These are phyloP conservation scores for Mortierella polycephala DNA, from an alignment of 371 early-diverging fungal species.

Conservation along the genomic window DNA sequence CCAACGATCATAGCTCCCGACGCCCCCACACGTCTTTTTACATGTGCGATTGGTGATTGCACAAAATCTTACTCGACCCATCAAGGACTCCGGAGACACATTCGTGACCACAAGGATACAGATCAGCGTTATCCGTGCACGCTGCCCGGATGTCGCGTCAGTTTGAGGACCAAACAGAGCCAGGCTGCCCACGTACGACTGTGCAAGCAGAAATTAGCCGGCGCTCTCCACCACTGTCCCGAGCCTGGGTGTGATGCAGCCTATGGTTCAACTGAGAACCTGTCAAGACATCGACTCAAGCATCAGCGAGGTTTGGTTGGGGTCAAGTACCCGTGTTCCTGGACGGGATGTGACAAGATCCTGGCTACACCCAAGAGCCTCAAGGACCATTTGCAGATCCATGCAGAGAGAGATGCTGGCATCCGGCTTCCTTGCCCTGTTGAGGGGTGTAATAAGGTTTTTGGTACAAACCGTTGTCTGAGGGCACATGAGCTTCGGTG, in stretches of 20 bases:
- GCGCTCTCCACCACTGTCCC: conserved; percentile 20
- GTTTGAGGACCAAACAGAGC: conserved; percentile 29
- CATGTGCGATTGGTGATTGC: conserved; percentile 35
- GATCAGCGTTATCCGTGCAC: conserved; percentile 29
- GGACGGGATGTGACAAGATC: conserved; percentile 38
- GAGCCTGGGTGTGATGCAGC: conserved; percentile 29
- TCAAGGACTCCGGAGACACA: conserved; percentile 35
- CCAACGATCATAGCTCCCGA: conserved; percentile 2
- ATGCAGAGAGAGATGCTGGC: conserved; percentile 42
- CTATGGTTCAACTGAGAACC: conserved; percentile 26
- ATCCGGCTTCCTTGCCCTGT: conserved; percentile 38
- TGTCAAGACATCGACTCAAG: conserved; percentile 33
- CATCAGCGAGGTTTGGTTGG: conserved; percentile 31
- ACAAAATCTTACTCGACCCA: conserved; percentile 30
- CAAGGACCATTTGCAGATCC: conserved; percentile 48
- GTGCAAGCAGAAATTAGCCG: conserved; percentile 31
- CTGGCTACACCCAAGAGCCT: conserved; percentile 47
- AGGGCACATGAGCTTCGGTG: conserved; percentile 48
- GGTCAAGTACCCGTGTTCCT: conserved; percentile 41
- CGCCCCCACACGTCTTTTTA: conserved; percentile 11
- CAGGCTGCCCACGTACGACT: conserved; percentile 41
- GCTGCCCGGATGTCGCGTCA: conserved; percentile 29
- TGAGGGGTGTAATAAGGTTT: conserved; percentile 36
- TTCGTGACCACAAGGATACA: conserved; percentile 39
- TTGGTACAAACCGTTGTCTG: conserved; percentile 45